Evolutionary conservation across 2,329 filamentous ascomycete genomes (phyloP).

Genomic region (Coniochaeta pulveracea): DNA sequence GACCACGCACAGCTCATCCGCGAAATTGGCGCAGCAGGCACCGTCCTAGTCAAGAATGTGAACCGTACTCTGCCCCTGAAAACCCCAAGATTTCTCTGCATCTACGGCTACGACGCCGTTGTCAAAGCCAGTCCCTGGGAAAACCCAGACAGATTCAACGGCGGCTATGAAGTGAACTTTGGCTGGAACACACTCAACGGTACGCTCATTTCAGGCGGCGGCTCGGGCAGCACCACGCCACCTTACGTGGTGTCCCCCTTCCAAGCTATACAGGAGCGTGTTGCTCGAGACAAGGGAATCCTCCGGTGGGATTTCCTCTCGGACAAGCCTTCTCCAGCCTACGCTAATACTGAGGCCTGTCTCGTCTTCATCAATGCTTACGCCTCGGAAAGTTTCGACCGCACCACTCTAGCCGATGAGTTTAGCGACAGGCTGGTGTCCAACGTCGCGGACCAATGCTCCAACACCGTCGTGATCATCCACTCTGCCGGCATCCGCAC

Average conservation of each 20-base stretch:
- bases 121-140: slow-evolving; percentile 29
- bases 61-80: slow-evolving; percentile 35
- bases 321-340: slow-evolving; percentile 27
- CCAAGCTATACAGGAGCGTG: slow-evolving; percentile 43
- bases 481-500: slow-evolving; percentile 49
- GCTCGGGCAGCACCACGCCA: slow-evolving; percentile 38
- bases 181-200: slow-evolving; percentile 38
- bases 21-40: slow-evolving; percentile 26
- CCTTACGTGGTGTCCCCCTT: slow-evolving; percentile 37
- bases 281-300: slow-evolving; percentile 39
- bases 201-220: slow-evolving; percentile 38
- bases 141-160: slow-evolving; percentile 30
- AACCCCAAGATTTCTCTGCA: slow-evolving; percentile 40
- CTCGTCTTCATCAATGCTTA: slow-evolving; percentile 57
- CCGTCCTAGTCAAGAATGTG: slow-evolving; percentile 21
- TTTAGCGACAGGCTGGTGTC: slow-evolving; percentile 48
- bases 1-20: slow-evolving; percentile 14
- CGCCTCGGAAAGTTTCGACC: slow-evolving; percentile 65
- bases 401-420: slow-evolving; percentile 56
- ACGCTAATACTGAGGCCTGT: slow-evolving; percentile 47
- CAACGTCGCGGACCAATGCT: slow-evolving; percentile 47
- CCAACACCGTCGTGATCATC: slow-evolving; percentile 52
- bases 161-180: slow-evolving; percentile 30
- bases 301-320: slow-evolving; percentile 45
- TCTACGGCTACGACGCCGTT: slow-evolving; percentile 54